phyloP scores from a whole-genome alignment of 2,329 filamentous ascomycete species.

The Fusarium keratoplasticum region DNA sequence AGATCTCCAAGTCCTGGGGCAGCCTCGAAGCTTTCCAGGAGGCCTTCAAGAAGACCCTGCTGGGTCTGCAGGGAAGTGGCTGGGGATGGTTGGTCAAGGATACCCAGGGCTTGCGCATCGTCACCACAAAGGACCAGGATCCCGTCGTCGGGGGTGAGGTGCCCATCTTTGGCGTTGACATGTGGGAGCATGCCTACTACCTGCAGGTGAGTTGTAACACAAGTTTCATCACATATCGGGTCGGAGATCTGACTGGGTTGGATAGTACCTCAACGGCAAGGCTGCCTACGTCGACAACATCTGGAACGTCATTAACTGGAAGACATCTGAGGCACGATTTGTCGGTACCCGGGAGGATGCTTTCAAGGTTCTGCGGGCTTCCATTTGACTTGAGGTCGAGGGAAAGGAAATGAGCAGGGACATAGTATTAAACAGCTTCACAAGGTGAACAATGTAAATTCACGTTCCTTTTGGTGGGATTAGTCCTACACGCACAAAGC shows the following conservation, averaged over 20 bases:
- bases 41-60: constrained; percentile 72
- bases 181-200: constrained; percentile 97
- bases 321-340: constrained; percentile 74
- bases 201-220: constrained; percentile 68
- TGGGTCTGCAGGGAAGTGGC: constrained; percentile 83
- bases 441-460: background rate
- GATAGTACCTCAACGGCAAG: constrained; percentile 80
- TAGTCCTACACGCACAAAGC: background rate
- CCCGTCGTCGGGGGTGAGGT: constrained; percentile 72
- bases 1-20: constrained; percentile 77
- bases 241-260: constrained; percentile 21
- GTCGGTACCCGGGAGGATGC: constrained; percentile 59
- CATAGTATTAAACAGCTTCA: background rate
- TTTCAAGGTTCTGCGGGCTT: constrained; percentile 58
- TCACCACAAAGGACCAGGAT: constrained; percentile 90
- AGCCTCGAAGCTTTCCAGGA: constrained; percentile 73
- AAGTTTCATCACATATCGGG: background rate
- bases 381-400: constrained; percentile 46
- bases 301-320: constrained; percentile 85
- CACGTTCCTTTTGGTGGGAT: background rate
- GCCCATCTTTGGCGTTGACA: constrained; percentile 84
- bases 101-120: constrained; percentile 71
- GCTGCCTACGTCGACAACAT: constrained; percentile 80
- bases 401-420: background rate
- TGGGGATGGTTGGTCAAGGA: constrained; percentile 89